Percentiles rank a stretch among this genome's conserved stretches.
Evolutionary conservation across 768 basidiomycete genomes (phyloP).

Genomic region (Mrakia gelida): DNA sequence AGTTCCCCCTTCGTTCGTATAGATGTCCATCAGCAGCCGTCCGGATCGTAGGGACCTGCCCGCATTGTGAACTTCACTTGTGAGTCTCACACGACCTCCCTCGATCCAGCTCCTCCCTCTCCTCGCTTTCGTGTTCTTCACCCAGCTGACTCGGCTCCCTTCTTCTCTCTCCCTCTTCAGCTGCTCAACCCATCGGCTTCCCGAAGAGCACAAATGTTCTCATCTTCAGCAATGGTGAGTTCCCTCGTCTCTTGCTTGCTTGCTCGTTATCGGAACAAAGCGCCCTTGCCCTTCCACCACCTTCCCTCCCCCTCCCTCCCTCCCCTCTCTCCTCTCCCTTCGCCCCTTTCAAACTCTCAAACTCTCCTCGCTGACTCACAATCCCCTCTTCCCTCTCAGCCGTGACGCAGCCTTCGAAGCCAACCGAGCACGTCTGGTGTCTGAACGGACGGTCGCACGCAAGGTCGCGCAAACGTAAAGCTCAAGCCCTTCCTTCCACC

Average conservation of each 20-base stretch:
- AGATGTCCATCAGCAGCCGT: constrained; percentile 31
- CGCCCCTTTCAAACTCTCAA: not conserved
- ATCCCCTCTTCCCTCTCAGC: constrained; percentile 5
- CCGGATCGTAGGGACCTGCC: constrained; percentile 29
- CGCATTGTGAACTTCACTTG: constrained; percentile 27
- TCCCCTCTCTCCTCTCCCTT: not conserved
- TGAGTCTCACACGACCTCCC: constrained; percentile 11
- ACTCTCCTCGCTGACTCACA: constrained; percentile 9
- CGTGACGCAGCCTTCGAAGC: constrained; percentile 33
- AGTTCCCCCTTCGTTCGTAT: not conserved
- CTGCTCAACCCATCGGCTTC: constrained; percentile 29
- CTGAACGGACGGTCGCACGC: constrained; percentile 24
- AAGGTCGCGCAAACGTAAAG: constrained; percentile 19
- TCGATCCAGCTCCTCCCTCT: not conserved
- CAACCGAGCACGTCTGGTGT: constrained; percentile 30
- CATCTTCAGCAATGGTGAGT: constrained; percentile 28
- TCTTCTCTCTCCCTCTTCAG: not conserved
- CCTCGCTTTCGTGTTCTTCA: not conserved
- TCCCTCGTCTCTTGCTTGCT: not conserved
- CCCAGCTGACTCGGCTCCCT: not conserved
- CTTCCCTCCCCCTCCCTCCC: not conserved
- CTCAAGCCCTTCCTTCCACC: too few relatives aligned
- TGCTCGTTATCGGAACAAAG: not conserved
- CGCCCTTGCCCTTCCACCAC: not conserved
- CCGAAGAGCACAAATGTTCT: constrained; percentile 28